These are phyloP conservation scores for Rhododendron ovatum DNA, from an alignment of 148 eudicot genomes.

Conservation along the genomic window DNA sequence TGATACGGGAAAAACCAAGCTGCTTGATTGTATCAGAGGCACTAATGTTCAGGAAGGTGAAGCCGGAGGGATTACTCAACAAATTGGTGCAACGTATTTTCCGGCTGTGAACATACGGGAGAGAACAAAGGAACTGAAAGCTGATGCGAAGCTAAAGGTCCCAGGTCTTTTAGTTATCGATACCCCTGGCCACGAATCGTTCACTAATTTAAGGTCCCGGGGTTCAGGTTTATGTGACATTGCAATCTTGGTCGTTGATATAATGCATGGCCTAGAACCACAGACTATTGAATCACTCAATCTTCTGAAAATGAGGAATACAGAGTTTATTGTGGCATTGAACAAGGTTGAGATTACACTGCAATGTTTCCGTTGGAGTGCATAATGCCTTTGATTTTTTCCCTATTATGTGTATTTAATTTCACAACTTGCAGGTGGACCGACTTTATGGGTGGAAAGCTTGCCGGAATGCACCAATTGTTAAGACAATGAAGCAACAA, in stretches of 20 bases:
- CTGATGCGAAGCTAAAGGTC: conserved; percentile 86
- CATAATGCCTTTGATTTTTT: background rate
- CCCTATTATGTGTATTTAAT: conserved; percentile 6
- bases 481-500: conserved; percentile 78
- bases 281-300: conserved; percentile 92
- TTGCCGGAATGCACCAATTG: conserved; percentile 68
- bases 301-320: conserved; percentile 84
- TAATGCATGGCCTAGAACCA: conserved; percentile 93
- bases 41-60: conserved; percentile 98
- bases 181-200: conserved; percentile 95
- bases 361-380: background rate
- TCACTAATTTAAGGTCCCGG: conserved; percentile 75
- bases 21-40: conserved; percentile 85
- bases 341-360: conserved; percentile 58
- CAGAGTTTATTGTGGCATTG: conserved; percentile 82
- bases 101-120: conserved; percentile 89
- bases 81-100: conserved; percentile 90
- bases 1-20: conserved; percentile 90
- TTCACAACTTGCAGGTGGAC: conserved; percentile 54
- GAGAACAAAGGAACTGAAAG: conserved; percentile 83
- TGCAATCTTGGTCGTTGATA: conserved; percentile 90
- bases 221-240: conserved; percentile 98
- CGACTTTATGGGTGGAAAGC: conserved; percentile 90
- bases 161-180: conserved; percentile 93
- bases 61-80: conserved; percentile 97